Percentiles rank a stretch among this genome's conserved stretches.
phyloP scores from a whole-genome alignment of 192 early-diverging fungal genomes.

The Entophlyctis helioformis region DNA sequence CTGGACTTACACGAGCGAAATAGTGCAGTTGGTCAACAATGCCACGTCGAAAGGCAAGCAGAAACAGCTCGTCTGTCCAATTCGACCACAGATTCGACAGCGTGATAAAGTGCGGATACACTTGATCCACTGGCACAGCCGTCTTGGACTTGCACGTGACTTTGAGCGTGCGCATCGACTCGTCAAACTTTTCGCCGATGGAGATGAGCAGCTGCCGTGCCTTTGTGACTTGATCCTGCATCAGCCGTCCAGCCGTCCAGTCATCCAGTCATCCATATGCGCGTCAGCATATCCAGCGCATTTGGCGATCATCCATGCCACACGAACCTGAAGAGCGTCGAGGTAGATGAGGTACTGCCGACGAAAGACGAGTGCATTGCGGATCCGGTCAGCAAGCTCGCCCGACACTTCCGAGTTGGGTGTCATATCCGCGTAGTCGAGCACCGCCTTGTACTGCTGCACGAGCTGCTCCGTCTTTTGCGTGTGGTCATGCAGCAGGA shows the following conservation, averaged over 20 bases:
- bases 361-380: conserved; percentile 27
- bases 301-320: too few relatives aligned
- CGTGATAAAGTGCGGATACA: conserved; percentile 43
- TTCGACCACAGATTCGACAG: conserved; percentile 36
- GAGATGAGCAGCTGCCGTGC: conserved; percentile 13
- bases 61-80: conserved; percentile 42
- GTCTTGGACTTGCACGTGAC: conserved; percentile 41
- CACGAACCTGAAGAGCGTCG: conserved; percentile 32
- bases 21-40: conserved; percentile 31
- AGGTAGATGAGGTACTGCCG: conserved; percentile 45
- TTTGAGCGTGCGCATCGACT: conserved; percentile 33
- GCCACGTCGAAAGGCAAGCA: conserved; percentile 36
- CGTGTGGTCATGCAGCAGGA: conserved; percentile 14
- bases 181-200: conserved; percentile 26
- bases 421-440: conserved; percentile 24
- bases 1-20: conserved; percentile 12
- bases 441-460: conserved; percentile 28
- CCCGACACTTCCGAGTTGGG: conserved; percentile 11
- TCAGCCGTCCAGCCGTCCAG: too few relatives aligned
- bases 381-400: conserved; percentile 6
- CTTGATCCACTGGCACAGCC: conserved; percentile 51
- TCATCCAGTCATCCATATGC: too few relatives aligned
- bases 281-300: too few relatives aligned
- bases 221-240: conserved; percentile 30
- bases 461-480: conserved; percentile 25